Percentiles rank a stretch among this genome's conserved stretches.
Conservation (phyloP, 805 yeast species). For the Candida xiaguanensis region DNA sequence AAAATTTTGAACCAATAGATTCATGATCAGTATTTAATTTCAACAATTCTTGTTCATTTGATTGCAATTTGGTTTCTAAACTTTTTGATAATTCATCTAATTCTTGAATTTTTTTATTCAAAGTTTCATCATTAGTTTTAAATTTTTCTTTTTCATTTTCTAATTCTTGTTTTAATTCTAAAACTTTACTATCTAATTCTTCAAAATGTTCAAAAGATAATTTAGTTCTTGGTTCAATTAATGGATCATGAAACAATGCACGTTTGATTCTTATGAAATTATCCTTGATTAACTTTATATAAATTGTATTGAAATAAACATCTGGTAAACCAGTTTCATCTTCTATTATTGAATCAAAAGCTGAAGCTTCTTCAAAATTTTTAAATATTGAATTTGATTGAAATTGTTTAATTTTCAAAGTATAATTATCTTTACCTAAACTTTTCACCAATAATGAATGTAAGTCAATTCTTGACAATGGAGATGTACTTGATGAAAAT, state of each 20-base stretch:
- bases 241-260: slow-evolving; percentile 73
- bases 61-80: slow-evolving; percentile 12
- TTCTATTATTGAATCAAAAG: slow-evolving; percentile 46
- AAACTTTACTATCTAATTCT: slow-evolving; percentile 37
- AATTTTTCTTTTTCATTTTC: slow-evolving; percentile 19
- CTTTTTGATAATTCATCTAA: slow-evolving; percentile 14
- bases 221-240: slow-evolving; percentile 62
- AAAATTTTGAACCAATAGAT: slow-evolving; percentile 17
- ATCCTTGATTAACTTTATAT: slow-evolving; percentile 65
- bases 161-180: slow-evolving; percentile 21
- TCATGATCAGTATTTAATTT: slow-evolving; percentile 19
- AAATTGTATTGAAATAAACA: slow-evolving; percentile 65
- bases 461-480: slow-evolving; percentile 56
- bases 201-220: slow-evolving; percentile 61
- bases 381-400: slow-evolving; percentile 55
- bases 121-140: slow-evolving; percentile 14
- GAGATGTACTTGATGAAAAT: slow-evolving; percentile 61
- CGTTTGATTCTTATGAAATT: slow-evolving; percentile 63
- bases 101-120: slow-evolving; percentile 17
- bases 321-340: slow-evolving; percentile 88
- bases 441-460: slow-evolving; percentile 61
- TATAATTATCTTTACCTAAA: slow-evolving; percentile 79
- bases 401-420: slow-evolving; percentile 68
- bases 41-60: slow-evolving; percentile 14
- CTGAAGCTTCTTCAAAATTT: slow-evolving; percentile 41